Evolutionary conservation across 345 rosid genomes (phyloP), one percentile per base, ranked within the genome.

Genomic region (Alliaria petiolata): DNA sequence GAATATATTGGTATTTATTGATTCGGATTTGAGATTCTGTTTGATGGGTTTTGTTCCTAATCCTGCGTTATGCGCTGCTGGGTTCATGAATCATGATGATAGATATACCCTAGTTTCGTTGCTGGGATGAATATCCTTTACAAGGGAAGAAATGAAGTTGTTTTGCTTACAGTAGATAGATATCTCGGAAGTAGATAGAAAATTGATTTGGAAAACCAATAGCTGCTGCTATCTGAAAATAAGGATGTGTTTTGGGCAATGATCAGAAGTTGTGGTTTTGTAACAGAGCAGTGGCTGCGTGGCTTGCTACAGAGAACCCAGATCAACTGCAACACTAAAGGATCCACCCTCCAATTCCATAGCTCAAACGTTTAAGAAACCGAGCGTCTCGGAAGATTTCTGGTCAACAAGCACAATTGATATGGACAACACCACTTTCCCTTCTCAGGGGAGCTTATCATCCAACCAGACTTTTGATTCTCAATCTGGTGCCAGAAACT

Each of bases 261-360:
- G 80, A 76, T 65, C 65, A 71, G 26, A 68, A 46, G 72, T 50
- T 52, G 30, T 75, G 74, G 70, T 69, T 85, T 90, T 85, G 96
- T 73, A 84, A 90, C 93, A 88, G 93, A 82, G 82, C 93, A 88
- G 93, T 83, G 89, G 89, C 83, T 89, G 96, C 75, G 80, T 89
- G 80, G 96, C 84, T 81, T 84, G 93, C 87, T 86, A 60, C 78
- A 68, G 77, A 57, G 78, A 81, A 78, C 75, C 81, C 46, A 67
- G 54, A 52, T 46, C 77, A 64, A 79, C 46, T 55, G 66, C 31
- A 11, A n/a, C 71, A 25, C 34, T 69, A 77, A 34, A 81, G 44
- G 67, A 81, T 67, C 76, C 77, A 78, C 64, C 56, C 17, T 28
- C 50, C 77, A 33, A 77, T 43, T 30, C 67, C 57, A 54, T 70